Base-by-base conservation (phyloP, 495 filamentous ascomycete genomes). In the Copromyces sp. region DNA sequence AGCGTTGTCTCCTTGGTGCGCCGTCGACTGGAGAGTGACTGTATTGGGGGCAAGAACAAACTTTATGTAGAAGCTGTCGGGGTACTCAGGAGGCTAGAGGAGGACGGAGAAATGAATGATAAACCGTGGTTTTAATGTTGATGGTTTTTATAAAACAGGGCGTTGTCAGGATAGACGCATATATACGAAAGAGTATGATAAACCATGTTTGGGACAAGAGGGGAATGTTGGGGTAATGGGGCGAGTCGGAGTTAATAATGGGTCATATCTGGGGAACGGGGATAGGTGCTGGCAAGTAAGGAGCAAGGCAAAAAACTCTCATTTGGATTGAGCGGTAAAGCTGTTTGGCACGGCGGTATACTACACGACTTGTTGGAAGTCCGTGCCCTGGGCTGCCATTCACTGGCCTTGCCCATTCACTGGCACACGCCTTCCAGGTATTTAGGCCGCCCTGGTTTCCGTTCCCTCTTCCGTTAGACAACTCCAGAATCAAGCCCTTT, bases 21-120 rank as follows among this genome's bases (percentile, higher is more conserved):
- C 20, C 78, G 78, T 16, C 74, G 77, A 69, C 76, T 86, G 70
- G 83, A 84, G 74, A 75, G 69, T 39, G 84, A 84, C 53, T 83
- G 80, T 16, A 69, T 81, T 17, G 83, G 84, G 17, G 73, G 76
- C 61, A 75, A 78, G 61, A 83, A 73, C 72, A 76, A 80, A 68
- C 74, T 86, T 45, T 83, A 82, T 68, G 79, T 85, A 68, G 84
- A 86, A 68, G 82, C 84, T 6, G 76, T 84, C 20, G 74, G 80
- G 24, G 83, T 85, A 68, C 69, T 86, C 72, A 80, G 77, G 74
- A 83, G 79, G 68, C 74, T 86, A 47, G 84, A 85, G 72, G 83
- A 83, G 69, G 80, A 79, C 0, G 75, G 40, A 1, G 75, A 76
- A 69, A 71, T 74, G 75, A 81, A 77, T 3, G 29, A 61, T 61